A percentile compares a stretch with the other conserved stretches of the same genome.
phyloP scores from a whole-genome alignment of 257 asterid genomes.

The Jaltomata sinuosa region DNA sequence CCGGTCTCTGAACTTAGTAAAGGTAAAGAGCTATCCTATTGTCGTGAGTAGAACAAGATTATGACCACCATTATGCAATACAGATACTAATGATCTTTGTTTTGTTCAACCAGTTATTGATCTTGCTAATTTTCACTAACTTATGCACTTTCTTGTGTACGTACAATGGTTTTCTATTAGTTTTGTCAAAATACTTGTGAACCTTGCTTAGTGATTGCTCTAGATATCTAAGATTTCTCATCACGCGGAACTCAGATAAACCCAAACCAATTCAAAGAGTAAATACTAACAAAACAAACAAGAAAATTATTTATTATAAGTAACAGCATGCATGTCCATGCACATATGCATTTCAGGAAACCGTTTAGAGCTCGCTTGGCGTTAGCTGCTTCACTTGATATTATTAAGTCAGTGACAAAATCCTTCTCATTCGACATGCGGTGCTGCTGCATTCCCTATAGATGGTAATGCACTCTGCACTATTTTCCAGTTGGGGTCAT shows the following conservation, averaged over 20 bases:
- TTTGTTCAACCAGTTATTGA: neutral
- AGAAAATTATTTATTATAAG: neutral
- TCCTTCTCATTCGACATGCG: neutral
- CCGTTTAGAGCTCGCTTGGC: neutral
- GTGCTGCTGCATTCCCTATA: neutral
- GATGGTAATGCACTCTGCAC: neutral
- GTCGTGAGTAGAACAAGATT: neutral
- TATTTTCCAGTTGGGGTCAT: neutral
- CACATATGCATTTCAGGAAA: neutral
- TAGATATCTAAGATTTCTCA: neutral
- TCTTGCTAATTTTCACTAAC: neutral
- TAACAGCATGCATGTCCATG: neutral
- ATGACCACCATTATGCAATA: neutral
- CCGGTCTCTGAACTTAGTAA: neutral
- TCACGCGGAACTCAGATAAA: neutral
- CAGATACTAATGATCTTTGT: neutral
- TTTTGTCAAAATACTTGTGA: neutral
- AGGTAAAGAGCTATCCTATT: neutral
- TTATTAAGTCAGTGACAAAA: neutral
- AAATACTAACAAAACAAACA: neutral
- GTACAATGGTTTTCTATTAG: neutral
- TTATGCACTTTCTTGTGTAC: neutral
- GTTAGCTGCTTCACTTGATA: neutral
- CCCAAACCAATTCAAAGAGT: neutral
- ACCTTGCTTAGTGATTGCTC: neutral